Evolutionary conservation across 2,329 filamentous ascomycete genomes (phyloP).

Genomic region (Aspergillus latus): DNA sequence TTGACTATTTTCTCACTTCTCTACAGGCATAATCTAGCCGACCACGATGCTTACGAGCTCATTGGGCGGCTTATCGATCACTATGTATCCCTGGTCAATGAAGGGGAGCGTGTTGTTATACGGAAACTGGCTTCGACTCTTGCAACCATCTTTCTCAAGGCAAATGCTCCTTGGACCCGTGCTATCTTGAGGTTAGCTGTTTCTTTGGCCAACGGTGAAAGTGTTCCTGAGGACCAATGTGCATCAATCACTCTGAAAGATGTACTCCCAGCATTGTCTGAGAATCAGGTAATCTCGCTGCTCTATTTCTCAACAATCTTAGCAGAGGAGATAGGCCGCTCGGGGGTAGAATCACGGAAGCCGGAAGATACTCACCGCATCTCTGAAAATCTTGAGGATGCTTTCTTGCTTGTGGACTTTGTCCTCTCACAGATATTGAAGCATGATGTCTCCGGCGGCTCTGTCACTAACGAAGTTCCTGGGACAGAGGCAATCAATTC

Average conservation of each 20-base stretch:
- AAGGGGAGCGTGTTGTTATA: conserved; percentile 44
- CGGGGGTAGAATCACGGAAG: conserved; percentile 24
- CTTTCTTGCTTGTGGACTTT: conserved; percentile 38
- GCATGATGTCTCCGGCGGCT: conserved; percentile 22
- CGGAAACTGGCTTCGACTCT: conserved; percentile 49
- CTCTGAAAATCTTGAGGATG: conserved; percentile 37
- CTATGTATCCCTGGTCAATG: conserved; percentile 43
- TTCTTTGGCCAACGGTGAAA: conserved; percentile 40
- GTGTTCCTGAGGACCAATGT: conserved; percentile 36
- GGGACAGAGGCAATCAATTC: conserved; percentile 38
- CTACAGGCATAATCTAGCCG: conserved; percentile 38
- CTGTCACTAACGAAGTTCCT: conserved; percentile 23
- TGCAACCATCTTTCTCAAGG: conserved; percentile 45
- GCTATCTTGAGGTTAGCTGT: conserved; percentile 39
- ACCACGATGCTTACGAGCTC: conserved; percentile 35
- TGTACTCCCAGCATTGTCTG: conserved; percentile 40
- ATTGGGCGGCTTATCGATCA: conserved; percentile 44
- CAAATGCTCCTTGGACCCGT: conserved; percentile 39
- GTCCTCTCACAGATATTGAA: conserved; percentile 34
- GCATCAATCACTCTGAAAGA: conserved; percentile 31
- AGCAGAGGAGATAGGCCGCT: conserved; percentile 40
- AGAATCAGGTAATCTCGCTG: conserved; percentile 36
- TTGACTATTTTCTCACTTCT: not conserved
- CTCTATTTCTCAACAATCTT: conserved; percentile 43
- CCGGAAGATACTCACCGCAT: conserved; percentile 17